Conservation (phyloP, 2,329 filamentous ascomycete genomes). For the Colletotrichum shisoi region DNA sequence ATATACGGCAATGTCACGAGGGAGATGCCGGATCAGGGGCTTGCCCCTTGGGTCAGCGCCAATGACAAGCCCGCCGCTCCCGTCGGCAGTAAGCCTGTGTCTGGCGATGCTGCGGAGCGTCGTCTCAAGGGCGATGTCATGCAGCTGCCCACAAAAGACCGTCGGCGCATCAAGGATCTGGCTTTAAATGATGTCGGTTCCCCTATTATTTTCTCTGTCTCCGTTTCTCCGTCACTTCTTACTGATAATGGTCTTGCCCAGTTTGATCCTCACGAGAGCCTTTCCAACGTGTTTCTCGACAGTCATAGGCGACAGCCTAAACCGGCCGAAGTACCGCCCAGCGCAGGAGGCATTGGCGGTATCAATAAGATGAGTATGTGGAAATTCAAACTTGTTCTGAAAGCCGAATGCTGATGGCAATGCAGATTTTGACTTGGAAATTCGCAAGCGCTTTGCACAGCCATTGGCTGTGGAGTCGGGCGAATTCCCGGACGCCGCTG, state of each 20-base stretch:
- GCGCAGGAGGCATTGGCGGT: conserved; percentile 64
- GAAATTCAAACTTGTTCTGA: not conserved
- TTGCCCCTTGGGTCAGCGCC: conserved; percentile 75
- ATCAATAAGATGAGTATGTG: conserved; percentile 81
- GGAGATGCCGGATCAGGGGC: conserved; percentile 72
- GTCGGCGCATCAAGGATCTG: conserved; percentile 72
- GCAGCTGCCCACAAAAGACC: conserved; percentile 72
- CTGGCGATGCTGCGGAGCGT: conserved; percentile 71
- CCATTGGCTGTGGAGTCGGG: conserved; percentile 72
- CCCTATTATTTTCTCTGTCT: not conserved
- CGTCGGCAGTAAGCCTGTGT: conserved; percentile 67
- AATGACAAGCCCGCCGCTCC: conserved; percentile 70
- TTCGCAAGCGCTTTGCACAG: conserved; percentile 70
- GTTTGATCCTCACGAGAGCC: conserved; percentile 64
- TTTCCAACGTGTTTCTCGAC: conserved; percentile 62
- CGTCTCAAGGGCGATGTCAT: conserved; percentile 74
- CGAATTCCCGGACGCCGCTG: conserved; percentile 71
- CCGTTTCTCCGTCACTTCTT: not conserved
- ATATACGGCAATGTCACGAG: conserved; percentile 74
- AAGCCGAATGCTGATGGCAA: not conserved
- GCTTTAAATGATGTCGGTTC: conserved; percentile 66
- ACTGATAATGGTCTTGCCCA: conserved; percentile 45
- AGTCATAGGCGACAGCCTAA: conserved; percentile 56
- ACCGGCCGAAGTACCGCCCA: conserved; percentile 69
- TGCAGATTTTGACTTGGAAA: conserved; percentile 71